Base-by-base conservation (phyloP, 2,329 filamentous ascomycete genomes). In the Exophiala viscosa region DNA sequence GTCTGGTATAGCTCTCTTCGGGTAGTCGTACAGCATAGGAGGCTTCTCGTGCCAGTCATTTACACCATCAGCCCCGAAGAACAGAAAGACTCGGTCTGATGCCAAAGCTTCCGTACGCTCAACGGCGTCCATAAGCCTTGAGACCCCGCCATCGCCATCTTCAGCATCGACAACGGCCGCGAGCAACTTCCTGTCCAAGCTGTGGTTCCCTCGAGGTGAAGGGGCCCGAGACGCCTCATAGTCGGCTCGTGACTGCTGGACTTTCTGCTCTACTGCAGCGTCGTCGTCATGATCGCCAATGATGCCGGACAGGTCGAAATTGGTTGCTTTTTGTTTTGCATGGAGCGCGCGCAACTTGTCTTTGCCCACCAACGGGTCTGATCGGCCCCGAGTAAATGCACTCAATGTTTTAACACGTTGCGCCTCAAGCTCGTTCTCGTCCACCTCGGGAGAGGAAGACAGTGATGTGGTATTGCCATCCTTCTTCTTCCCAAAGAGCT, bases 241-340 rank as follows among this genome's bases (percentile, higher is more conserved):
- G 8, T 68, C 60, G 41, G 66, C 66, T 54, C 64, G 69, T 20
- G 71, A 60, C 47, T 68, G 69, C 39, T 70, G 67, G 11, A 75
- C 68, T 18, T 64, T 83, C 13, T 78, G 81, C 47, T 83, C 79
- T 1, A 77, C 76, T 35, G 81, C 80, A 38, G 82, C 74, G 55
- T 88, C 82, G 51, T 77, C 74, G 36, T 76, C 71, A 5, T 83
- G 78, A 62, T 84, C 78, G 41, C 74, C 79, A 36, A 85, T 73
- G 7, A 90, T 73, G 1, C 13, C n/a, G 2, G 20, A 36, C 10
- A 62, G 47, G 48, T 61, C 54, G 36, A 60, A 59, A 15, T 45
- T 53, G 36, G 36, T 42, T 17, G 55, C 52, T 49, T 39, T 60
- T 55, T 47, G 54, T 53, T 40, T 63, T 44, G 32, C 49, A 38